Evolutionary conservation across 371 early-diverging fungal genomes (phyloP), one percentile per base, ranked within the genome.

Genomic region (Mucor mucedo): DNA sequence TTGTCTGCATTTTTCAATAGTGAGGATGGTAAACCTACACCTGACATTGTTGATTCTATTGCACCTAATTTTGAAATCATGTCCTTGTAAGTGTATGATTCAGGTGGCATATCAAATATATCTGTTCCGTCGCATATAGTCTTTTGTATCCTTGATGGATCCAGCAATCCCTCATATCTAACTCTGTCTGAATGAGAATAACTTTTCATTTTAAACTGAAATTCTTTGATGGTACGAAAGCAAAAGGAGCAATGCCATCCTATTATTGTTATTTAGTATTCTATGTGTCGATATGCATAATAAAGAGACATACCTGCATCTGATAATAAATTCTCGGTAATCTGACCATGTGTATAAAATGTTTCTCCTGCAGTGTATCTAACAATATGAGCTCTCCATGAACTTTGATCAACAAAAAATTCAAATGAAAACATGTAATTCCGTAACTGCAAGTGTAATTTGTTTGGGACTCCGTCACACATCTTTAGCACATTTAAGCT

Each of bases 381-480:
- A 27, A 72, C 71, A 14, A 77, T 67, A 64, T 77, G 74, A 6
- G 83, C 78, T 39, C 79, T 75, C 84, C 84, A 87, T 40, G 69
- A 78, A 13, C 66, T 62, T 29, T 53, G 60, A 54, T 83, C 82
- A n/a, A 68, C 16, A 28, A 65, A 63, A 50, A 85, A 87, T 57
- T 85, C 85, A 65, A 77, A 87, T 32, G 82, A 81, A 71, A 84
- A 87, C 5, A 87, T 35, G 66, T 80, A 87, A 56, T 80, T 78
- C 11, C 67, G 62, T 30, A 84, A 65, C 33, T 80, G 79, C 14
- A 87, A 60, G 61, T 85, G 83, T 13, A 87, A 45, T 5, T 68
- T 55, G 9, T 62, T 57, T 7, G 87, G 87, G 4, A 76, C 69
- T n/a, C 73, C 78, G 4, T 65, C 45, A 61, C 87, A 87, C 1